Percentiles rank a stretch among this genome's conserved stretches.
phyloP scores from a whole-genome alignment of 2,329 filamentous ascomycete species.

The Akanthomyces dipterigenus region DNA sequence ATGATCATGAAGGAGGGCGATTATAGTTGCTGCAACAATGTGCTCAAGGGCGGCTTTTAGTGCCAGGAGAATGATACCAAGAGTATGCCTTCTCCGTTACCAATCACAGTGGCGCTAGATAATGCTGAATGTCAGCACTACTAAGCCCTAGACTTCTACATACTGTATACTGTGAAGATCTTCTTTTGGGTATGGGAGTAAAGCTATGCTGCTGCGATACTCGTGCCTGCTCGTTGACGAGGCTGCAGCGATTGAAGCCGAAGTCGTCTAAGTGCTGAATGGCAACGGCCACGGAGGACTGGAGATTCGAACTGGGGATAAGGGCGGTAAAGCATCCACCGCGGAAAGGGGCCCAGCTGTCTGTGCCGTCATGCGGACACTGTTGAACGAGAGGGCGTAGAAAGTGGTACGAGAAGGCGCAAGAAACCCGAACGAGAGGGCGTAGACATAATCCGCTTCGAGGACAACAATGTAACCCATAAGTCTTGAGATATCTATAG shows the following conservation, averaged over 20 bases:
- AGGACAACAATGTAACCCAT: too few species aligned
- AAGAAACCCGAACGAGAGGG: background rate
- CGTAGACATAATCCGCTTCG: too few species aligned
- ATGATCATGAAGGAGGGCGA: background rate
- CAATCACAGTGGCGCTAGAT: background rate
- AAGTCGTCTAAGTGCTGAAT: constrained; percentile 58
- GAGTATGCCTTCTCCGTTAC: constrained; percentile 13
- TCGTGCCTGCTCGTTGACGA: constrained; percentile 56
- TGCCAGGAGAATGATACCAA: constrained; percentile 22
- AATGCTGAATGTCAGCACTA: background rate
- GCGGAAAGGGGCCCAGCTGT: constrained; percentile 60
- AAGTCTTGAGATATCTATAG: too few species aligned
- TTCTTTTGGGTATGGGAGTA: constrained; percentile 26
- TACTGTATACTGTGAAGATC: constrained; percentile 35
- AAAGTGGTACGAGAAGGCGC: background rate
- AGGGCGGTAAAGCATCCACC: constrained; percentile 57
- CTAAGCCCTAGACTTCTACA: background rate
- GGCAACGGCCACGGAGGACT: constrained; percentile 30
- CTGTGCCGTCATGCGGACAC: constrained; percentile 8
- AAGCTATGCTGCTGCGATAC: constrained; percentile 72
- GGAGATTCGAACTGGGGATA: constrained; percentile 57
- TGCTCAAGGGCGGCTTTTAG: constrained; percentile 26
- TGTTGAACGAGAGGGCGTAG: background rate
- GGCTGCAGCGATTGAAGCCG: constrained; percentile 56
- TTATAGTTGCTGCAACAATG: constrained; percentile 20